phyloP scores from a whole-genome alignment of 768 basidiomycete genomes.

The Boletus rufocinnamomeus region DNA sequence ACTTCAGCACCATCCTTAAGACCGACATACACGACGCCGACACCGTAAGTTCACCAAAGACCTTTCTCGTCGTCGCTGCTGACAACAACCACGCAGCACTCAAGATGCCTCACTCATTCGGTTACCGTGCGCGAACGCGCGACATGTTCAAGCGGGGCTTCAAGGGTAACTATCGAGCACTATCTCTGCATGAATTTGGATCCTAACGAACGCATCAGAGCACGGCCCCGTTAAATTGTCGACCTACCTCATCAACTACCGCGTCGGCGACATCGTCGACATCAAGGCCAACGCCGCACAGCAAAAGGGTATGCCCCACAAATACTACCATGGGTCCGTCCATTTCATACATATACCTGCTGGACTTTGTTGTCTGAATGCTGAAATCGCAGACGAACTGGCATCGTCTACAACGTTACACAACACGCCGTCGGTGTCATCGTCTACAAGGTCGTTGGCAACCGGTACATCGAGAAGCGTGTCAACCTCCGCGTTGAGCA shows the following conservation, averaged over 20 bases:
- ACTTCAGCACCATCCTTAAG: slow-evolving; percentile 39
- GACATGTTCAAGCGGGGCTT: slow-evolving; percentile 99
- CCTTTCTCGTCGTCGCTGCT: slow-evolving; percentile 18
- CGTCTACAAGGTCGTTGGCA: slow-evolving; percentile 97
- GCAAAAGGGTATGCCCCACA: slow-evolving; percentile 99
- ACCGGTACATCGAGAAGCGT: slow-evolving; percentile 98
- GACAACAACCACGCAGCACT: slow-evolving; percentile 40
- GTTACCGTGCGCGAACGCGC: slow-evolving; percentile 99
- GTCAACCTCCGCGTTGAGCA: slow-evolving; percentile 98
- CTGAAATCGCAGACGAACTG: slow-evolving; percentile 72
- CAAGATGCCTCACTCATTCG: slow-evolving; percentile 99
- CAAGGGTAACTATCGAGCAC: slow-evolving; percentile 68
- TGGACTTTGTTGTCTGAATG: slow-evolving; percentile 1
- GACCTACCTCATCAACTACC: slow-evolving; percentile 91
- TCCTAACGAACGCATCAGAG: slow-evolving; percentile 48
- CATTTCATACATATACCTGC: neutral
- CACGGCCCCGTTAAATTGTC: slow-evolving; percentile 89
- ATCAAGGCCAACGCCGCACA: slow-evolving; percentile 99
- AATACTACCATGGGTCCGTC: slow-evolving; percentile 94
- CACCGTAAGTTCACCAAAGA: slow-evolving; percentile 41
- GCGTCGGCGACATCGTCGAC: slow-evolving; percentile 97
- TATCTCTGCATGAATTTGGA: slow-evolving; percentile 11
- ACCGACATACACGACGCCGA: slow-evolving; percentile 52
- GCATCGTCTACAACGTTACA: slow-evolving; percentile 98
- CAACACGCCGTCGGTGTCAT: slow-evolving; percentile 94